Evolutionary conservation across 2,329 filamentous ascomycete species (phyloP), one percentile per base, ranked within the genome.

Genomic region (Trichophyton simii): DNA sequence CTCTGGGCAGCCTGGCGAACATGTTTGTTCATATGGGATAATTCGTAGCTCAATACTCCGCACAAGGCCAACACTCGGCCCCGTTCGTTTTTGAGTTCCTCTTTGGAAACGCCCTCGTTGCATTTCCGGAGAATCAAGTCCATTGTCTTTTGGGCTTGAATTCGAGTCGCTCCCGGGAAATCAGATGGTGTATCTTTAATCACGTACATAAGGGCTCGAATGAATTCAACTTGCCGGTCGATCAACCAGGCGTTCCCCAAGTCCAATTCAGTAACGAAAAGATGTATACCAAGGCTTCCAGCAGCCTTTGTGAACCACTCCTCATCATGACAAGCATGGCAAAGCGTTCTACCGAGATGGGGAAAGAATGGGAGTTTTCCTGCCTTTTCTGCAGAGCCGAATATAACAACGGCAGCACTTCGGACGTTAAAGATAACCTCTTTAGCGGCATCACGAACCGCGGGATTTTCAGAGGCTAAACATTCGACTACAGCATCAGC

Each of bases 271-370:
- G 89, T 92, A 36, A 92, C 86, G 62, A 99, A 78, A 61, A 95
- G 86, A 69, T 89, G 87, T 68, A 99, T 96, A 61, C 95, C 95
- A 20, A 92, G 77, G 60, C 88, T 91, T 44, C 94, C 94, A 57
- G 92, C 94, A 42, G 91, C 88, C 75, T 99, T 99, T 59, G 91
- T 91, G 70, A 96, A 99, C 94, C 95, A 99, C 69, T 99, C 94
- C 72, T 99, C 92, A 68, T 94, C 91, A 68, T 96, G 91, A 72
- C 94, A 99, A 66, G 89, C 91, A 72, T 99, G 94, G 67, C 89
- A 94, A 72, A 97, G 96, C 0, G 86, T 86, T 63, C 85, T 87
- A 44, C 87, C 87, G 4, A 99, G 79, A 68, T 92, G 86, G 62
- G 81, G 82, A 75, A 99, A 99, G 74, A 99, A 89, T 0, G 87